Evolutionary conservation across 345 rosid genomes (phyloP).

Genomic region (Fremontodendron californicum): DNA sequence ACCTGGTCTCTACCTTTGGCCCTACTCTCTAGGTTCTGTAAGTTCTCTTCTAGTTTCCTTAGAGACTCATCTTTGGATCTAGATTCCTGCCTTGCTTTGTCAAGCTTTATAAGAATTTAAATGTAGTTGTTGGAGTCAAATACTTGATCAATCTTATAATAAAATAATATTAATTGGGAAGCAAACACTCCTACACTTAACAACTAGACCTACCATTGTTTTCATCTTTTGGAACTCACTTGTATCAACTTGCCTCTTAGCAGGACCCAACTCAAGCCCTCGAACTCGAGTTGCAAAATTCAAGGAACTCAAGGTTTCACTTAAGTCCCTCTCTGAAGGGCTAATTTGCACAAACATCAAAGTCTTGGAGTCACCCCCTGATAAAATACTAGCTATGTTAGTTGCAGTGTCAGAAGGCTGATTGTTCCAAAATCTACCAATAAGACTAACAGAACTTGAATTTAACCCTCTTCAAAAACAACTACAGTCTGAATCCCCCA

Average conservation of each 20-base stretch:
- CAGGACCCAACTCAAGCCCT: conserved; percentile 85
- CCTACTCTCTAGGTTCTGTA: conserved; percentile 68
- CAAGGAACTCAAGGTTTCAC: conserved; percentile 84
- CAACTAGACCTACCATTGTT: conserved; percentile 47
- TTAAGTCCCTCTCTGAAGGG: conserved; percentile 78
- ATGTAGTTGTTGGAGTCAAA: conserved; percentile 14
- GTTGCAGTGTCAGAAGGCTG: not conserved
- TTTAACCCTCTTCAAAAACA: conserved; percentile 12
- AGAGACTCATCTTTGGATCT: conserved; percentile 75
- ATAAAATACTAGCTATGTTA: not conserved
- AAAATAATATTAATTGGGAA: not conserved
- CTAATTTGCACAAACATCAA: conserved; percentile 94
- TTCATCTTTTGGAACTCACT: conserved; percentile 79
- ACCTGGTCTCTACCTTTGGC: conserved; percentile 60
- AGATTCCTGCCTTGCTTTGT: conserved; percentile 73
- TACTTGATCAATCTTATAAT: not conserved
- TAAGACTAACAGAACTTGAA: conserved; percentile 6
- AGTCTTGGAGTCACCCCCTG: conserved; percentile 95
- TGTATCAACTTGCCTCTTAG: conserved; percentile 72
- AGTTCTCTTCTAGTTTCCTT: conserved; percentile 71
- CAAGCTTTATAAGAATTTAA: conserved; percentile 44
- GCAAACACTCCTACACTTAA: not conserved
- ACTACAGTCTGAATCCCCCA: not conserved
- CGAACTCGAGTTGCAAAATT: conserved; percentile 91
- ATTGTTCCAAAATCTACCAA: not conserved